Conservation (phyloP, 257 asterid species). For the Ehretia macrophylla region DNA sequence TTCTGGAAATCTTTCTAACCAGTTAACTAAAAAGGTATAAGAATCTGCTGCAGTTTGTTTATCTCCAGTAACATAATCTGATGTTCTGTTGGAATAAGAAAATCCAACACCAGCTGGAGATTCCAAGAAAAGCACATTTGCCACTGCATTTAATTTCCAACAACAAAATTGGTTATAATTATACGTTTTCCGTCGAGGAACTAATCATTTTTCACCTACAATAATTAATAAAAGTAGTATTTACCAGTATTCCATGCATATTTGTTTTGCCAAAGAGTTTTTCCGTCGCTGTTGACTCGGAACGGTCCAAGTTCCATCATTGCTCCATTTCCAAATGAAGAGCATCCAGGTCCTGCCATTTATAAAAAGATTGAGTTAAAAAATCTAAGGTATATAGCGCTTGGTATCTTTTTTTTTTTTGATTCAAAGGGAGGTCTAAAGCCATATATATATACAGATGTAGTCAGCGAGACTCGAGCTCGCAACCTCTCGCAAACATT, state of each 20-base stretch:
- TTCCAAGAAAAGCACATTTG: slow-evolving; percentile 61
- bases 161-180: not conserved
- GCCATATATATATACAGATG: too few species aligned
- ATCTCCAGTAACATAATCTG: slow-evolving; percentile 56
- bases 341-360: slow-evolving; percentile 69
- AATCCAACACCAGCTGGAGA: slow-evolving; percentile 84
- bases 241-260: slow-evolving; percentile 68
- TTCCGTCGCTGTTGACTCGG: slow-evolving; percentile 54
- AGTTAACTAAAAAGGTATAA: slow-evolving; percentile 49
- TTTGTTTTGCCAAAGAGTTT: slow-evolving; percentile 44
- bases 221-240: too few species aligned
- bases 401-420: too few species aligned
- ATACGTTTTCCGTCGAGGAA: too few species aligned
- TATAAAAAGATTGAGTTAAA: too few species aligned
- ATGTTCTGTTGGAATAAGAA: slow-evolving; percentile 56
- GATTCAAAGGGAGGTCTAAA: too few species aligned
- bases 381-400: too few species aligned
- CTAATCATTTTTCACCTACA: too few species aligned
- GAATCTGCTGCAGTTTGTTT: slow-evolving; percentile 47
- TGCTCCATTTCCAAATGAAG: slow-evolving; percentile 72
- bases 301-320: slow-evolving; percentile 67
- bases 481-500: too few species aligned
- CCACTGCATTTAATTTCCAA: slow-evolving; percentile 39
- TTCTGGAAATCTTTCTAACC: slow-evolving; percentile 70
- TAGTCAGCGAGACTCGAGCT: too few species aligned